Percentiles rank a stretch among this genome's conserved stretches.
phyloP scores from a whole-genome alignment of 2,329 filamentous ascomycete genomes.

The Fusarium nisikadoi region DNA sequence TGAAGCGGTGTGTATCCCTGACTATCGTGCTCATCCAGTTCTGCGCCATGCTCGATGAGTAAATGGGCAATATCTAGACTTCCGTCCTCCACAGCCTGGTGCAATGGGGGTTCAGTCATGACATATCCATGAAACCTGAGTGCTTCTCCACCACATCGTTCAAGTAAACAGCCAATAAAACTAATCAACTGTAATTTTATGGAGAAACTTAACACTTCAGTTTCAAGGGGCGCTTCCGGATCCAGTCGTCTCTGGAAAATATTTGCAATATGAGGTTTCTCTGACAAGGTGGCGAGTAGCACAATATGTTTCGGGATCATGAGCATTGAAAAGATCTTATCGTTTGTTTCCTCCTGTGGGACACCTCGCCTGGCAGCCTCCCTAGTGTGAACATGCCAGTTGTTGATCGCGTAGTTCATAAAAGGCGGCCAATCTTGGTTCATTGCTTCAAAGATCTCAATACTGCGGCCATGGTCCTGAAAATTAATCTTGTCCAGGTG shows the following conservation, averaged over 20 bases:
- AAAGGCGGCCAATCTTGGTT: neutral
- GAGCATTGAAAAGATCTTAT: neutral
- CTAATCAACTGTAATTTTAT: neutral
- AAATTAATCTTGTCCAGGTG: neutral
- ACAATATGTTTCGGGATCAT: neutral
- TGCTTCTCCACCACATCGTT: neutral
- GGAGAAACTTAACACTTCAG: neutral
- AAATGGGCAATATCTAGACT: neutral
- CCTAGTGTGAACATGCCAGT: neutral
- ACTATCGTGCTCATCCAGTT: neutral
- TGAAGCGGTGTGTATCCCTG: too few relatives aligned
- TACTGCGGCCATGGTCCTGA: too few relatives aligned
- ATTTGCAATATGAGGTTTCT: neutral
- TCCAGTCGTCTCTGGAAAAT: fast-evolving
- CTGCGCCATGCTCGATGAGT: neutral
- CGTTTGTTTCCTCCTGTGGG: neutral
- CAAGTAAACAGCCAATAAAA: neutral
- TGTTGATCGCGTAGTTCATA: neutral
- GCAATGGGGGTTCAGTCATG: neutral
- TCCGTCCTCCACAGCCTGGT: neutral
- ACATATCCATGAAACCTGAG: neutral
- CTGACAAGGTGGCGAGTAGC: neutral
- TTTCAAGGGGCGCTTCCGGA: neutral
- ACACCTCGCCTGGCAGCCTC: neutral
- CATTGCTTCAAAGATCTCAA: neutral